Evolutionary conservation across 2,329 filamentous ascomycete genomes (phyloP), one percentile per base, ranked within the genome.

Genomic region (Elsinoe batatas): DNA sequence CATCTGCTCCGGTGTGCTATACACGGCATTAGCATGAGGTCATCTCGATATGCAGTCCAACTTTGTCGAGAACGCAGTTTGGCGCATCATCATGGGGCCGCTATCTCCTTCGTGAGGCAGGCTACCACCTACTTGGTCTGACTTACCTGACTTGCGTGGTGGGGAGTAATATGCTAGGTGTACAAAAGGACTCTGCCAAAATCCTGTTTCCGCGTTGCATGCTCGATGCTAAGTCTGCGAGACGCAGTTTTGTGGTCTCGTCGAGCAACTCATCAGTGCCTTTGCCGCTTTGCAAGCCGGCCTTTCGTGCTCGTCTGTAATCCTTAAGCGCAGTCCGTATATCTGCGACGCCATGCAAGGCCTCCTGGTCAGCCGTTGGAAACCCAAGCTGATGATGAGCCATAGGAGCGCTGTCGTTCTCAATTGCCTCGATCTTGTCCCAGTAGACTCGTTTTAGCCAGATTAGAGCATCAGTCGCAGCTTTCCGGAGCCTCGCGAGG

Each of bases 391-490:
- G 26, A 8, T 5, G 7, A 30, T 12, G 18, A 13, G n/a, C 10
- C 1, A 20, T 2, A 44, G 11, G 15, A 20, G 11, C 1, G 26
- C 12, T 17, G 2, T n/a, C 8, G 10, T 15, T 13, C 8, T 38
- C 33, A 10, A 13, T n/a, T 11, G 32, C 64, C 55, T 76, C 74
- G 17, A 83, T 66, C 36, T 72, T 71, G 11, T 65, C 71, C 91
- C 91, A 97, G 73, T 95, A 96, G 68, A 88, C 88, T 54, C 83
- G 78, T 88, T 88, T 95, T 53, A 96, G 83, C 91, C 91, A 96
- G 43, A 76, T 75, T 59, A 96, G 74, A 1, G 86, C 88, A 63
- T 85, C 81, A 60, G 76, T 72, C 1, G 85, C 81, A 1, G 86
- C 86, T 35, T 78, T 77, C 53, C 88, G 80, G 59, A 96, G 74